Evolutionary conservation across 495 filamentous ascomycete species (phyloP).

Genomic region (Choiromyces venosus): DNA sequence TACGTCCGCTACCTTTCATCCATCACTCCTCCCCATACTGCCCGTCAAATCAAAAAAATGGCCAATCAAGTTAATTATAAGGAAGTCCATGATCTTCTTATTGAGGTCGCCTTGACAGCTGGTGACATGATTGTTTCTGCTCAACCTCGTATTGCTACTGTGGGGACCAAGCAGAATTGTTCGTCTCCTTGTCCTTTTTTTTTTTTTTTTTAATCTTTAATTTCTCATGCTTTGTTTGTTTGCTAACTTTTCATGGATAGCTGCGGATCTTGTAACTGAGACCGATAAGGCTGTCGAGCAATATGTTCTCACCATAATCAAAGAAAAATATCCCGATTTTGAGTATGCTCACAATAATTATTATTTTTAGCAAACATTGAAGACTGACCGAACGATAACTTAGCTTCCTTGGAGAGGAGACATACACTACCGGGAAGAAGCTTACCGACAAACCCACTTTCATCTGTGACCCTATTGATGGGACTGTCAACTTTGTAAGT

Average conservation of each 20-base stretch:
- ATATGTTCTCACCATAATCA: conserved; percentile 62
- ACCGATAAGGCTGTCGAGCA: conserved; percentile 78
- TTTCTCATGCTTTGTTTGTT: background rate
- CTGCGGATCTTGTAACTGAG: conserved; percentile 79
- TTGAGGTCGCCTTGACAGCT: conserved; percentile 67
- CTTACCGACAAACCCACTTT: conserved; percentile 73
- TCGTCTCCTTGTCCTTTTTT: no score
- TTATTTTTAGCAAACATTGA: background rate
- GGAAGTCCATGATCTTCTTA: conserved; percentile 73
- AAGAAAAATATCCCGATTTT: conserved; percentile 60
- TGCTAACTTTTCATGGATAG: conserved; percentile 44
- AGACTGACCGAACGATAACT: conserved; percentile 13
- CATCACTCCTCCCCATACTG: background rate
- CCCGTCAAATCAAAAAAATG: conserved; percentile 37
- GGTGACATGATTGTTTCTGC: conserved; percentile 76
- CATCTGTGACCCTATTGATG: conserved; percentile 85
- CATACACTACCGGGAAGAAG: conserved; percentile 60
- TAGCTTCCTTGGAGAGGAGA: conserved; percentile 77
- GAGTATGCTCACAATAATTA: conserved; percentile 41
- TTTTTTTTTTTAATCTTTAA: no score
- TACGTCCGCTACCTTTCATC: background rate
- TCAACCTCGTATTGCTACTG: conserved; percentile 57
- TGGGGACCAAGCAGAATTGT: conserved; percentile 85
- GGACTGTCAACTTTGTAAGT: conserved; percentile 71
- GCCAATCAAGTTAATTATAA: conserved; percentile 57